Evolutionary conservation across 805 yeast genomes (phyloP).

Genomic region (Spathaspora sp.): DNA sequence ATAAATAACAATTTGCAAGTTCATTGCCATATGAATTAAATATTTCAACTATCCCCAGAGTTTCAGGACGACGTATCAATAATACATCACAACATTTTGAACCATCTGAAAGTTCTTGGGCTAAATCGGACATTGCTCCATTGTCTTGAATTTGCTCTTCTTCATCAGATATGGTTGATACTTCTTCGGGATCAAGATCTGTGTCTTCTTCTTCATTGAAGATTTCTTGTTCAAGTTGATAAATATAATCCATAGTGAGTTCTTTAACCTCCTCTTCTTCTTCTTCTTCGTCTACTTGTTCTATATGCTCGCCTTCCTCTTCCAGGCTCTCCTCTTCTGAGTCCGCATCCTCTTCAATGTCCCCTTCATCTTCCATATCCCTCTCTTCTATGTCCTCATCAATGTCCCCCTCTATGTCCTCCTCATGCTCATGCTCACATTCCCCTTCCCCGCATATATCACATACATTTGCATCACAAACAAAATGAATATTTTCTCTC

Average conservation of each 20-base stretch:
- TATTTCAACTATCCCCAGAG: slow-evolving; percentile 61
- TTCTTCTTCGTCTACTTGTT: slow-evolving; percentile 1
- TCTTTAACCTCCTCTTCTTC: slow-evolving; percentile 13
- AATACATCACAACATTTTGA: slow-evolving; percentile 69
- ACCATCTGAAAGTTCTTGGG: slow-evolving; percentile 30
- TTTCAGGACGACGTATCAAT: slow-evolving; percentile 38
- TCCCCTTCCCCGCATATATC: slow-evolving; percentile 29
- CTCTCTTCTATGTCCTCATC: slow-evolving; percentile 7
- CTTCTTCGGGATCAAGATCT: slow-evolving; percentile 22
- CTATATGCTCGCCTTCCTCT: slow-evolving; percentile 5
- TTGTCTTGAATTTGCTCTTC: background rate
- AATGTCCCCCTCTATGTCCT: slow-evolving; percentile 9
- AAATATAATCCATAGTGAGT: slow-evolving; percentile 23
- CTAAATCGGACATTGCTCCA: slow-evolving; percentile 26
- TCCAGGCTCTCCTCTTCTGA: slow-evolving; percentile 12
- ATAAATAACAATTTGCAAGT: slow-evolving; percentile 57
- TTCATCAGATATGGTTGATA: slow-evolving; percentile 14
- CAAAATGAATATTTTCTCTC: slow-evolving; percentile 66
- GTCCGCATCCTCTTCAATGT: slow-evolving; percentile 4
- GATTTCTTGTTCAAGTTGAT: slow-evolving; percentile 20
- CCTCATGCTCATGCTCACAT: slow-evolving; percentile 26
- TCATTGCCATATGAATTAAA: slow-evolving; percentile 81
- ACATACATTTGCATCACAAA: slow-evolving; percentile 31
- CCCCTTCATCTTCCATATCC: slow-evolving; percentile 1
- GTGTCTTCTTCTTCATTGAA: slow-evolving; percentile 21